Conservation (phyloP, 495 filamentous ascomycete genomes). For the Parmelia sp. region DNA sequence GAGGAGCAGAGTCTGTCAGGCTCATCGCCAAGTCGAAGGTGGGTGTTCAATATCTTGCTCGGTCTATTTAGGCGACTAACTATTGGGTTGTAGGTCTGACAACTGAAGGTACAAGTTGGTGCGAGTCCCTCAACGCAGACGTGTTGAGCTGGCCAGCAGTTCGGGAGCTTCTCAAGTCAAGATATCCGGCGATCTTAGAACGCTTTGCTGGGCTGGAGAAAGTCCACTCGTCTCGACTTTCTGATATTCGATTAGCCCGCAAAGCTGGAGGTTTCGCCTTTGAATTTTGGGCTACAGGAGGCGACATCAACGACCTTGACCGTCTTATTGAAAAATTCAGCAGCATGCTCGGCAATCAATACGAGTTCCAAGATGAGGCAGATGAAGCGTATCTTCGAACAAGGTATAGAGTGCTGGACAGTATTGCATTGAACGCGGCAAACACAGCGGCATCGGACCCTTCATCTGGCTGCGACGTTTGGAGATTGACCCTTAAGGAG, state of each 20-base stretch:
- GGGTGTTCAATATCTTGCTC: not conserved
- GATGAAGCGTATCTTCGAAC: constrained; percentile 2
- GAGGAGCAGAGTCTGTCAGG: constrained; percentile 2
- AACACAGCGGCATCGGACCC: not conserved
- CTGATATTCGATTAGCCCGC: constrained; percentile 26
- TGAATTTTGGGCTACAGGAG: constrained; percentile 28
- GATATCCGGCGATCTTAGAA: constrained; percentile 13
- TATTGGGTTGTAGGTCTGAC: constrained; percentile 10
- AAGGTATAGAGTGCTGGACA: constrained; percentile 14
- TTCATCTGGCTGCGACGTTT: constrained; percentile 10
- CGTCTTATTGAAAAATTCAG: constrained; percentile 21
- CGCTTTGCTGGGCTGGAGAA: constrained; percentile 20
- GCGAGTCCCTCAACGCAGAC: constrained; percentile 22
- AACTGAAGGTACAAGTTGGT: constrained; percentile 24
- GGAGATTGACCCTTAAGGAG: constrained; percentile 17
- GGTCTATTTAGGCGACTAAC: not conserved
- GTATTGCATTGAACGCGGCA: constrained; percentile 13
- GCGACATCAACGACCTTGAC: constrained; percentile 26
- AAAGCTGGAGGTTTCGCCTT: constrained; percentile 28
- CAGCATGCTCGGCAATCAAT: constrained; percentile 15
- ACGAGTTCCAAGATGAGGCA: constrained; percentile 5
- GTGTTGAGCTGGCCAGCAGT: constrained; percentile 25
- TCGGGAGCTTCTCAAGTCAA: constrained; percentile 19
- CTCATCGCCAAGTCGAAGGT: constrained; percentile 20
- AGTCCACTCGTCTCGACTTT: constrained; percentile 15